Conservation (phyloP, 768 basidiomycete species). For the Brasilioporus rufonigricans region DNA sequence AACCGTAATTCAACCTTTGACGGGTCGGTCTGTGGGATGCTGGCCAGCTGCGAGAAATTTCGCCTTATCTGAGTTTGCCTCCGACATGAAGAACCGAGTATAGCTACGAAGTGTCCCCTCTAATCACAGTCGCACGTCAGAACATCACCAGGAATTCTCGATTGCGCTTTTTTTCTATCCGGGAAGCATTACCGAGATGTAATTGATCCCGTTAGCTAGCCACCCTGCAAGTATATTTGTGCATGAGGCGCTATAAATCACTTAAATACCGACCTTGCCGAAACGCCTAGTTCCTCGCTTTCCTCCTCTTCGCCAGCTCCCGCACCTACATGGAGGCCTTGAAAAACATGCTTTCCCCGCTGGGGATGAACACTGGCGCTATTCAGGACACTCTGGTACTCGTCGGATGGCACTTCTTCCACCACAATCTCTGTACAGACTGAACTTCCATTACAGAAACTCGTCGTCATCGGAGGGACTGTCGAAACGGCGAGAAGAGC, state of each 20-base stretch:
- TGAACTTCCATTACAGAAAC: conserved; percentile 52
- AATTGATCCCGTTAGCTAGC: conserved; percentile 29
- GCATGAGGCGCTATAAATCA: conserved; percentile 34
- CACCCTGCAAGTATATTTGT: conserved; percentile 27
- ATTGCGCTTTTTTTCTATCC: conserved; percentile 19
- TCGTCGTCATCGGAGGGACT: conserved; percentile 87
- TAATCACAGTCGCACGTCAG: conserved; percentile 18
- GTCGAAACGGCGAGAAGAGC: conserved; percentile 82
- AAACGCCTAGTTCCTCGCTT: conserved; percentile 27
- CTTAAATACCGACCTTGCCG: conserved; percentile 39
- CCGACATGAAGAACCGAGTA: conserved; percentile 15
- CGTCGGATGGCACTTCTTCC: conserved; percentile 18
- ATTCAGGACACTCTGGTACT: conserved; percentile 75
- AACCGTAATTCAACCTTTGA: conserved; percentile 2
- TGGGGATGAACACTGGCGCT: conserved; percentile 63
- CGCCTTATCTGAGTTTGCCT: conserved; percentile 18
- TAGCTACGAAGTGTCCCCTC: conserved; percentile 16
- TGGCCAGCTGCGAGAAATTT: conserved; percentile 1
- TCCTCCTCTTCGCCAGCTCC: conserved; percentile 35
- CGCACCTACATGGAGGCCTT: conserved; percentile 58
- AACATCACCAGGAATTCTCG: conserved; percentile 17
- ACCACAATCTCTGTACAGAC: not conserved
- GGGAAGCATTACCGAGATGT: conserved; percentile 31
- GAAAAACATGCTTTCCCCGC: conserved; percentile 68
- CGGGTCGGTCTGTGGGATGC: not conserved